A percentile compares a stretch with the other conserved stretches of the same genome.
Conservation (phyloP, 495 filamentous ascomycete species). For the Penicillium ochrochloron region DNA sequence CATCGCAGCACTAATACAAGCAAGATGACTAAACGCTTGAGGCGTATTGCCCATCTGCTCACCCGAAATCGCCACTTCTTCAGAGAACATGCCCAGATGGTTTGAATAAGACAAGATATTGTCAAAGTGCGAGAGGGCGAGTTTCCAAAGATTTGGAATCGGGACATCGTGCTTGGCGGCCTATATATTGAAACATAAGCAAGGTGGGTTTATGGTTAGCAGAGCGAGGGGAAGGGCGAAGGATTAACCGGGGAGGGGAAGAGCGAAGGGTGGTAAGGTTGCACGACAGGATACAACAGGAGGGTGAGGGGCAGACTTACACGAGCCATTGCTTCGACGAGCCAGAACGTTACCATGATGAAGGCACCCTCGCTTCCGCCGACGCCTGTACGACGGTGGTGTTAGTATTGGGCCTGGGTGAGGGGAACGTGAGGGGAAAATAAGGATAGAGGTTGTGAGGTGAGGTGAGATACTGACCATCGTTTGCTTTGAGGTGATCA, state of each 20-base stretch:
- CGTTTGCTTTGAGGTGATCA: conserved; percentile 65
- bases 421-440: neutral
- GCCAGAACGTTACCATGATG: conserved; percentile 79
- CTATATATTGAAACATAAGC: conserved; percentile 15
- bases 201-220: neutral
- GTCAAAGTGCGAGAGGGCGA: conserved; percentile 71
- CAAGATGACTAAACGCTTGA: conserved; percentile 74
- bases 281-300: neutral
- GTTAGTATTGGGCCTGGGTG: conserved; percentile 20
- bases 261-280: neutral
- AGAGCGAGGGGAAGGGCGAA: neutral
- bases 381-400: conserved; percentile 55
- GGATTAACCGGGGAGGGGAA: neutral
- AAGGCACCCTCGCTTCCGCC: conserved; percentile 76
- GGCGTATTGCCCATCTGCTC: conserved; percentile 78
- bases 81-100: conserved; percentile 75
- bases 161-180: conserved; percentile 56
- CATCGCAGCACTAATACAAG: conserved; percentile 72
- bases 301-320: conserved; percentile 35
- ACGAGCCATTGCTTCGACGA: conserved; percentile 74
- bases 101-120: conserved; percentile 75
- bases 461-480: conserved; percentile 52
- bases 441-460: neutral
- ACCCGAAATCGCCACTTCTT: conserved; percentile 71
- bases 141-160: conserved; percentile 63